phyloP scores from a whole-genome alignment of 495 filamentous ascomycete genomes.

The Aspergillus diversus region DNA sequence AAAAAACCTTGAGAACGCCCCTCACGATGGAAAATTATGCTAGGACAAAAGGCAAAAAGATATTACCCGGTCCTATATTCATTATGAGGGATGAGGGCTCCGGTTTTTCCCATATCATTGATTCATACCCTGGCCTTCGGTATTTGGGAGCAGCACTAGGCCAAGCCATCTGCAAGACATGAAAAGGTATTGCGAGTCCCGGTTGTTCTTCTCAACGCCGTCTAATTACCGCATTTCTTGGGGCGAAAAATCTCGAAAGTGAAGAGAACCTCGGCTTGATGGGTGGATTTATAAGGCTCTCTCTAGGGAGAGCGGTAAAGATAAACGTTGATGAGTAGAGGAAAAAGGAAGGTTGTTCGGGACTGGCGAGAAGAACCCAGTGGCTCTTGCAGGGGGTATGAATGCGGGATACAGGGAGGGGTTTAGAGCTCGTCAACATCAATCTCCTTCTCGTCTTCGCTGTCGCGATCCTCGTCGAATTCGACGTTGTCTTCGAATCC shows the following conservation, averaged over 20 bases:
- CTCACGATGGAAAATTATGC: constrained; percentile 24
- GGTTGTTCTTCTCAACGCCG: constrained; percentile 13
- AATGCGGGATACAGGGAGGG: constrained; percentile 33
- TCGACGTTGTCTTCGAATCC: constrained; percentile 63
- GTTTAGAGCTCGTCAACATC: constrained; percentile 63
- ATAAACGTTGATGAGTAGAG: constrained; percentile 24
- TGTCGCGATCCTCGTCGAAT: constrained; percentile 62
- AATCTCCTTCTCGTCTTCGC: constrained; percentile 61
- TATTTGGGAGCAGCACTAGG: constrained; percentile 23
- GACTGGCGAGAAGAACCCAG: constrained; percentile 36
- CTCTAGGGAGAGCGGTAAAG: constrained; percentile 10
- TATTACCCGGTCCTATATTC: constrained; percentile 17
- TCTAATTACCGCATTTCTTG: constrained; percentile 3
- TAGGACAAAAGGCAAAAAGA: constrained; percentile 10
- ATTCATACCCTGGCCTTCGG: constrained; percentile 30
- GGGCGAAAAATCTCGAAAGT: constrained; percentile 5
- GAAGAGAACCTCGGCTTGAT: neutral
- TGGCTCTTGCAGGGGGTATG: constrained; percentile 41
- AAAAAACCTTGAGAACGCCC: constrained; percentile 24
- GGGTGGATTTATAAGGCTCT: neutral
- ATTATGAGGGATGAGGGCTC: constrained; percentile 15
- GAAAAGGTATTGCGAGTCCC: constrained; percentile 22
- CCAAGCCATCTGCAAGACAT: constrained; percentile 18
- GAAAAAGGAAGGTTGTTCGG: constrained; percentile 26
- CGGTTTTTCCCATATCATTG: constrained; percentile 27